phyloP scores from a whole-genome alignment of 2,329 filamentous ascomycete genomes.

The Aspergillus tanneri region DNA sequence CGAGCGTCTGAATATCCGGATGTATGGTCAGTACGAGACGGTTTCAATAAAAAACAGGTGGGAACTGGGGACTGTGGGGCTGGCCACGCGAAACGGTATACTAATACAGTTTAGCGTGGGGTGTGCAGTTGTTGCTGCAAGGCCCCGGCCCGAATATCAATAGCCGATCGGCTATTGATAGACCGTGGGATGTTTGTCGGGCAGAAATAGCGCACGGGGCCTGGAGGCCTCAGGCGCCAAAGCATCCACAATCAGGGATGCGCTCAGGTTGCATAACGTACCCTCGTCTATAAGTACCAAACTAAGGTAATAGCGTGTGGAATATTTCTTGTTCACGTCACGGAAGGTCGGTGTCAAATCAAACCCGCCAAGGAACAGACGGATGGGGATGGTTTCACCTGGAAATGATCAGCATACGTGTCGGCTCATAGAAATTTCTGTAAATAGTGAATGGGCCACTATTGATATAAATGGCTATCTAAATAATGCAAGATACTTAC shows the following conservation, averaged over 20 bases:
- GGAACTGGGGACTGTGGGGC: constrained; percentile 25
- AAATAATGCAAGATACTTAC: constrained; percentile 49
- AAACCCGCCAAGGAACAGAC: constrained; percentile 94
- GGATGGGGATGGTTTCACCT: constrained; percentile 91
- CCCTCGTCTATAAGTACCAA: constrained; percentile 94
- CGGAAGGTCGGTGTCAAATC: constrained; percentile 97
- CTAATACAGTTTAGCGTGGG: constrained; percentile 33
- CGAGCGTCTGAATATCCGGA: constrained; percentile 67
- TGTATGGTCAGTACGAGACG: constrained; percentile 11
- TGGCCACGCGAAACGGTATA: constrained; percentile 21
- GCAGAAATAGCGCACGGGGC: background rate
- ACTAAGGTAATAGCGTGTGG: constrained; percentile 94
- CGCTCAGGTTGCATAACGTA: constrained; percentile 40
- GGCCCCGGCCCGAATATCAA: constrained; percentile 29
- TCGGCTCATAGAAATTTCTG: background rate
- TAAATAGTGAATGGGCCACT: background rate
- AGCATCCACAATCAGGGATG: constrained; percentile 9
- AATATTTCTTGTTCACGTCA: constrained; percentile 99
- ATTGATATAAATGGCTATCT: background rate
- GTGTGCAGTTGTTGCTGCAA: constrained; percentile 19
- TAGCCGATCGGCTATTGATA: constrained; percentile 39
- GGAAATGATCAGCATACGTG: constrained; percentile 22
- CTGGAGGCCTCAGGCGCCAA: constrained; percentile 17
- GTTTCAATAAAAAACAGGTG: constrained; percentile 9
- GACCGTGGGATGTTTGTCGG: constrained; percentile 11